Evolutionary conservation across 495 filamentous ascomycete genomes (phyloP).

Genomic region (Penicillium soppii): DNA sequence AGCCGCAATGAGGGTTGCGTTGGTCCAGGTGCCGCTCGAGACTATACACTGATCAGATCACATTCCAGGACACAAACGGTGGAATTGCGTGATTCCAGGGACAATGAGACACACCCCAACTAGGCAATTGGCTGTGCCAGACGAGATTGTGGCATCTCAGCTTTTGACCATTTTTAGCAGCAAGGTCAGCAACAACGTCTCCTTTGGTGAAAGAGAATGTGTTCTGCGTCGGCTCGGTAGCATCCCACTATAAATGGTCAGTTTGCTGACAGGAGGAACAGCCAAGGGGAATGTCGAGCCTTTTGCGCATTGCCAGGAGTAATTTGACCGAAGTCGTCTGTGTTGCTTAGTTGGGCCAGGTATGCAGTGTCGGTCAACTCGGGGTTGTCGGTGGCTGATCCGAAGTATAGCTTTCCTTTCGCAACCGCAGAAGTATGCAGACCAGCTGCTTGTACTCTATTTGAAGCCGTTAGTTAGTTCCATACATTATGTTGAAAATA

Average conservation of each 20-base stretch:
- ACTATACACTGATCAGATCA: slow-evolving; percentile 30
- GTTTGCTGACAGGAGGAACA: not conserved
- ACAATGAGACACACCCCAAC: slow-evolving; percentile 41
- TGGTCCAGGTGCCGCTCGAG: slow-evolving; percentile 53
- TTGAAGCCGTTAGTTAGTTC: not conserved
- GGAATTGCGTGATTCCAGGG: not conserved
- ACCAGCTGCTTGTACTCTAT: slow-evolving; percentile 25
- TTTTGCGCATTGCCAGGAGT: slow-evolving; percentile 62
- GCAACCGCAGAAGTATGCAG: slow-evolving; percentile 53
- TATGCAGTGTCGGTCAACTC: slow-evolving; percentile 54
- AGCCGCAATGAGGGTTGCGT: slow-evolving; percentile 48
- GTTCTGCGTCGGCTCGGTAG: slow-evolving; percentile 47
- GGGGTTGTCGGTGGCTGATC: slow-evolving; percentile 56
- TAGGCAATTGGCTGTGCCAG: slow-evolving; percentile 61
- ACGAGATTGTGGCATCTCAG: slow-evolving; percentile 62
- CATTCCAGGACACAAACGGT: not conserved
- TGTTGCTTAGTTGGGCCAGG: slow-evolving; percentile 42
- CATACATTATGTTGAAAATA: not conserved
- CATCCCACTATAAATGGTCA: slow-evolving; percentile 41
- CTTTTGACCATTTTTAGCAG: slow-evolving; percentile 52
- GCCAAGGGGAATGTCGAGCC: slow-evolving; percentile 8
- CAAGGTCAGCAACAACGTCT: slow-evolving; percentile 50
- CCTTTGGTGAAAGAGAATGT: slow-evolving; percentile 51
- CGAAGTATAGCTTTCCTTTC: slow-evolving; percentile 57
- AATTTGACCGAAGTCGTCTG: slow-evolving; percentile 56